Evolutionary conservation across 805 yeast genomes (phyloP).

Genomic region (Wickerhamiella galacta): DNA sequence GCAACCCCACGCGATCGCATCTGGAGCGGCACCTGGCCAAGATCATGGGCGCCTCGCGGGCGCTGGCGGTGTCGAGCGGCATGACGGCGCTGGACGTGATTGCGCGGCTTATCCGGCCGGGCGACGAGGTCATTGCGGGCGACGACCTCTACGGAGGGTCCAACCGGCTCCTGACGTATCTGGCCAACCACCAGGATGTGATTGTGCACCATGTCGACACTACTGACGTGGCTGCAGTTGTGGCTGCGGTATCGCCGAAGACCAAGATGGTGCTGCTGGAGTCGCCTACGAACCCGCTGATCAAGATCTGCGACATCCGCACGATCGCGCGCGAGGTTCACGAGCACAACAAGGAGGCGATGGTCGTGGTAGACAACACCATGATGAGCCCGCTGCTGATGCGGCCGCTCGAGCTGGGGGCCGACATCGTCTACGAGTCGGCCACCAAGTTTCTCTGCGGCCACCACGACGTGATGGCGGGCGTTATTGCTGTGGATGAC

Average conservation of each 20-base stretch:
- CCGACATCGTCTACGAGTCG: conserved; percentile 82
- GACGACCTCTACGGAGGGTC: conserved; percentile 93
- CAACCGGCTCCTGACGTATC: conserved; percentile 62
- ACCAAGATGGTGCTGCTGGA: conserved; percentile 76
- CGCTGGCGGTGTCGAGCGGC: conserved; percentile 76
- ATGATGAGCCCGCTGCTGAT: conserved; percentile 88
- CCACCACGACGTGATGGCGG: conserved; percentile 96
- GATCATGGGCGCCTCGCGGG: conserved; percentile 60
- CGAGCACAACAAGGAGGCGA: conserved; percentile 44
- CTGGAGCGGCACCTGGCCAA: conserved; percentile 63
- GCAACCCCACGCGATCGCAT: conserved; percentile 80
- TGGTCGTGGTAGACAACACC: conserved; percentile 86
- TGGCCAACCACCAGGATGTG: conserved; percentile 46
- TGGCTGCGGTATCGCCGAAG: conserved; percentile 33
- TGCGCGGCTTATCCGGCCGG: conserved; percentile 52
- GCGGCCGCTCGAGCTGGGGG: conserved; percentile 74
- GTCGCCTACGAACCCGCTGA: conserved; percentile 86
- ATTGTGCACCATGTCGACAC: conserved; percentile 68
- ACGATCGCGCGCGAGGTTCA: conserved; percentile 53
- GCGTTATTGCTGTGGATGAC: conserved; percentile 59
- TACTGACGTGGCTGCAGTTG: conserved; percentile 47
- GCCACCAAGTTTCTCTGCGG: conserved; percentile 89
- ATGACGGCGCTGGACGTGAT: conserved; percentile 88
- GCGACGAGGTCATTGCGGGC: conserved; percentile 88
- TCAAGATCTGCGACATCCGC: conserved; percentile 70